Evolutionary conservation across 805 yeast species (phyloP).

Genomic region (Suhomyces sp.): DNA sequence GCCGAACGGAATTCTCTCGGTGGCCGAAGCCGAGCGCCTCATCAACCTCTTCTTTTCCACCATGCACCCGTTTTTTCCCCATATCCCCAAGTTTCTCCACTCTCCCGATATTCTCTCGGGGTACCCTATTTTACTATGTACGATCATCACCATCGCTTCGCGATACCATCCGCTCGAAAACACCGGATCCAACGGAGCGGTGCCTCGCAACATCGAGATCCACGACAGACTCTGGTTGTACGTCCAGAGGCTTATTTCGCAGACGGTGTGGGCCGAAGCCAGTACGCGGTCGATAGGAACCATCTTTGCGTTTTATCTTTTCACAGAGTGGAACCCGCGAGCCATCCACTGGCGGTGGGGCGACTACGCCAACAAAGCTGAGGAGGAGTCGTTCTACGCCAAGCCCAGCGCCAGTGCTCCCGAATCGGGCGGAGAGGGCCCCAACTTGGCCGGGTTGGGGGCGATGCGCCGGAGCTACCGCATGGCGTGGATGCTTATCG

Average conservation of each 20-base stretch:
- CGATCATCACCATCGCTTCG: constrained; percentile 76
- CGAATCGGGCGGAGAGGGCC: constrained; percentile 27
- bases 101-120: constrained; percentile 63
- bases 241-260: constrained; percentile 76
- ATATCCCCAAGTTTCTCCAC: constrained; percentile 71
- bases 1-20: constrained; percentile 54
- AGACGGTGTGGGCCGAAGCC: constrained; percentile 93
- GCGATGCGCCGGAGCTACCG: constrained; percentile 85
- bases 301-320: constrained; percentile 73
- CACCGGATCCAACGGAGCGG: constrained; percentile 26
- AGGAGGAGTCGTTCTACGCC: constrained; percentile 23
- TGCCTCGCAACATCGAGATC: constrained; percentile 53
- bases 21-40: constrained; percentile 54
- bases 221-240: constrained; percentile 84
- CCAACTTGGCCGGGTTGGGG: constrained; percentile 66
- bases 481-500: constrained; percentile 92
- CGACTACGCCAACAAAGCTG: constrained; percentile 72
- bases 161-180: constrained; percentile 64
- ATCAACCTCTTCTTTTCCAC: constrained; percentile 65
- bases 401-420: constrained; percentile 11
- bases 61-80: constrained; percentile 90
- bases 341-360: constrained; percentile 88
- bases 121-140: constrained; percentile 77
- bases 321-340: constrained; percentile 94
- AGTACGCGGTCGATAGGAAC: constrained; percentile 86